Evolutionary conservation across 257 asterid genomes (phyloP).

Genomic region (Buddleja alternifolia): DNA sequence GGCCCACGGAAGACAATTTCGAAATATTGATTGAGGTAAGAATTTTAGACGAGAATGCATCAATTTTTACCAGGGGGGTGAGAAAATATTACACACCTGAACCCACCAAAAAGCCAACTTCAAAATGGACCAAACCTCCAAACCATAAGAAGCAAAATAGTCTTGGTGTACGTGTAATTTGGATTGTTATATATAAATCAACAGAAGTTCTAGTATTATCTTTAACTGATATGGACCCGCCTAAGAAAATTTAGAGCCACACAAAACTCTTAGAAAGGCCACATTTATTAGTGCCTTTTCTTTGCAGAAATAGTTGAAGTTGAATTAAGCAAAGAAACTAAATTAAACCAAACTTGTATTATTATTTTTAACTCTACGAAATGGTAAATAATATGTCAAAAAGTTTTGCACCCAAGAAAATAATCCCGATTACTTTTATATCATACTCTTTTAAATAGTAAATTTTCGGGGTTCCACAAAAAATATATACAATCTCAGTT

Average conservation of each 20-base stretch:
- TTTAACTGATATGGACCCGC: conserved; percentile 38
- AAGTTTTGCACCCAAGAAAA: not conserved
- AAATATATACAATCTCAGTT: too few species aligned
- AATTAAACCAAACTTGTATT: not conserved
- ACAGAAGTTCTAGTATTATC: conserved; percentile 22
- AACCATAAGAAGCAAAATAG: conserved; percentile 4
- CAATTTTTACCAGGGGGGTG: conserved; percentile 25
- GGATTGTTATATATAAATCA: conserved; percentile 12
- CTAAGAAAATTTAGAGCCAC: conserved; percentile 39
- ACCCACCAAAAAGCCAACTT: conserved; percentile 36
- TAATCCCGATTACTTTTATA: too few species aligned
- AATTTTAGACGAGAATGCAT: conserved; percentile 7
- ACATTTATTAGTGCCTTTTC: conserved; percentile 29
- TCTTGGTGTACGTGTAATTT: conserved; percentile 21
- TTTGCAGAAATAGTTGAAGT: conserved; percentile 8
- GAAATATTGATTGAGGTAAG: too few species aligned
- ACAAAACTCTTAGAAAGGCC: conserved; percentile 6
- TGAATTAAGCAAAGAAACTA: not conserved
- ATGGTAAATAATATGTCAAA: not conserved
- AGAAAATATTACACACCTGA: conserved; percentile 9
- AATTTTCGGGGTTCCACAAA: too few species aligned
- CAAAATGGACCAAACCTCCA: conserved; percentile 29
- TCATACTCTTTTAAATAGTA: too few species aligned
- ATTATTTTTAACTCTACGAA: not conserved
- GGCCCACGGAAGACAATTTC: too few species aligned